Conservation (phyloP, 2,329 filamentous ascomycete species). For the Botryotinia narcissicola region DNA sequence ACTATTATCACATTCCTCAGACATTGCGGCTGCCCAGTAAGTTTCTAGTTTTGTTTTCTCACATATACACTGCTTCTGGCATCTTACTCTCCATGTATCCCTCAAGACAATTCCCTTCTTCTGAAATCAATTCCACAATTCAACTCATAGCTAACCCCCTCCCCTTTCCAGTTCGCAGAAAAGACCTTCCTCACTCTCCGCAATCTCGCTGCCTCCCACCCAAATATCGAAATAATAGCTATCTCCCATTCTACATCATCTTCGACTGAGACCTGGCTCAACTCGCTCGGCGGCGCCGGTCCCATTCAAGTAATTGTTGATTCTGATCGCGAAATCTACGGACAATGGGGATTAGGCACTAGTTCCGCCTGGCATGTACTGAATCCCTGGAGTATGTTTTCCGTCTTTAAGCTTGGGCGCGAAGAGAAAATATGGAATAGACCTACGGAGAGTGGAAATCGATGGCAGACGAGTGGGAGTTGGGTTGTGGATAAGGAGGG, state of each 20-base stretch:
- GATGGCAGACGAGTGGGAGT: conserved; percentile 67
- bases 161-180: conserved; percentile 49
- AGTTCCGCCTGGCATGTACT: conserved; percentile 60
- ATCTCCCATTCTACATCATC: conserved; percentile 60
- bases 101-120: neutral
- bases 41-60: conserved; percentile 27
- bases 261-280: conserved; percentile 47
- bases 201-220: conserved; percentile 49
- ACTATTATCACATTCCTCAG: conserved; percentile 66
- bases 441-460: conserved; percentile 61
- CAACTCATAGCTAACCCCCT: conserved; percentile 6
- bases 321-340: conserved; percentile 57
- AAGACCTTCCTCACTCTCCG: conserved; percentile 60
- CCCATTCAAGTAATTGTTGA: conserved; percentile 61
- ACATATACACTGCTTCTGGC: neutral
- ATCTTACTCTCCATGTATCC: too few species aligned
- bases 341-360: conserved; percentile 62
- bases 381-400: conserved; percentile 55
- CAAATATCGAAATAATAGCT: conserved; percentile 55
- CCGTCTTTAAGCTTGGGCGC: conserved; percentile 56
- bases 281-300: conserved; percentile 33
- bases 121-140: neutral
- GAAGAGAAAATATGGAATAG: conserved; percentile 65
- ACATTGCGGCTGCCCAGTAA: conserved; percentile 74
- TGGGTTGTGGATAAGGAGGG: conserved; percentile 59